Evolutionary conservation across 495 filamentous ascomycete genomes (phyloP).

Genomic region (Daldinia decipiens): DNA sequence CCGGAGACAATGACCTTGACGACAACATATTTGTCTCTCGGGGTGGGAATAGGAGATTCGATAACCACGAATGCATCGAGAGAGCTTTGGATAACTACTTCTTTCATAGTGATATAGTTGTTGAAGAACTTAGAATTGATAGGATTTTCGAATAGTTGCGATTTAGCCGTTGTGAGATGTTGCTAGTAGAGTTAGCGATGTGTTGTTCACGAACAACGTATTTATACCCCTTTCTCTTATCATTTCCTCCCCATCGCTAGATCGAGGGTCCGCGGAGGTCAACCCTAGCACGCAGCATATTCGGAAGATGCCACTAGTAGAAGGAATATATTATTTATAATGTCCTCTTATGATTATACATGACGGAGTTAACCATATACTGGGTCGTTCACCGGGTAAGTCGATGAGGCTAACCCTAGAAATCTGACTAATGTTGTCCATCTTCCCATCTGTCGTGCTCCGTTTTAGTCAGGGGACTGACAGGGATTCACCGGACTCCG

Average conservation of each 20-base stretch:
- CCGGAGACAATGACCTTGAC: conserved; percentile 38
- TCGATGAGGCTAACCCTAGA: not conserved
- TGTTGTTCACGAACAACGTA: not conserved
- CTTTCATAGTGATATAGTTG: conserved; percentile 27
- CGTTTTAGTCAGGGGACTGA: not conserved
- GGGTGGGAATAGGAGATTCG: conserved; percentile 25
- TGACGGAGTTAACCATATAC: not conserved
- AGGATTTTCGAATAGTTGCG: not conserved
- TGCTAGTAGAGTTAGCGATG: not conserved
- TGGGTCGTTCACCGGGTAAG: too few relatives aligned
- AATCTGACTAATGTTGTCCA: not conserved
- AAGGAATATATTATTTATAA: not conserved
- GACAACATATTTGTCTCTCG: conserved; percentile 56
- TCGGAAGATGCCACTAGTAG: not conserved
- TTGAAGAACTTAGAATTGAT: not conserved
- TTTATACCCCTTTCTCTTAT: not conserved
- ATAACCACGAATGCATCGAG: conserved; percentile 15
- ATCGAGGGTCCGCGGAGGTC: not conserved
- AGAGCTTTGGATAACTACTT: conserved; percentile 30
- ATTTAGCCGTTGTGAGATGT: not conserved
- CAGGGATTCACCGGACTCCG: not conserved
- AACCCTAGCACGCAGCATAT: not conserved
- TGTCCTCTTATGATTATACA: not conserved
- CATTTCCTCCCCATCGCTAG: not conserved
- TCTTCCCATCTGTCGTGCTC: not conserved